Evolutionary conservation across 1,139 yeast genomes (phyloP), one percentile per base, ranked within the genome.

Genomic region (Chernovozyma aurita): DNA sequence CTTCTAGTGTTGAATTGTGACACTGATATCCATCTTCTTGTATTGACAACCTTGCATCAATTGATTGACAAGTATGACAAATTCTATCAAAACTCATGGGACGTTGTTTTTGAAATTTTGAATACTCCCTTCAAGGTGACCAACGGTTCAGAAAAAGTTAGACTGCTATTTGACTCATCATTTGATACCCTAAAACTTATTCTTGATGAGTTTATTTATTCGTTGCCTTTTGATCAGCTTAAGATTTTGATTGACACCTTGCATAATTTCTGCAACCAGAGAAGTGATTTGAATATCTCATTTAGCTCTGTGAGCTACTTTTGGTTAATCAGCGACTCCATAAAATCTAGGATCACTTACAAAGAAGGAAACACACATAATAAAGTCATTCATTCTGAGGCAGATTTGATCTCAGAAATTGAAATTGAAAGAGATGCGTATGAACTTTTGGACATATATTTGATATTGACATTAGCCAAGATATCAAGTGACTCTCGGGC

Each of bases 281-380:
- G 59, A 2, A 69, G 65, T 42, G 95, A 88, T 47, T 60, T 90
- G 47, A 92, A 92, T 53, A 85, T 87, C 25, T 85, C 96, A 0
- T 88, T 90, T 53, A 85, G 95, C 36, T 80, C 96, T 0, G 85
- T 88, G 7, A 85, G 96, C 49, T 85, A 87, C 48, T 90, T 87
- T 52, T 92, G 97, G 97, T 59, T 84, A 24, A 76, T 90, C 7
- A 84, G 95, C 46, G 97, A 90, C 52, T 78, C 82, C 38, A 62
- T 85, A 33, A 77, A 61, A 38, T 52, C 59, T 11, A 52, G 59
- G 36, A 52, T 59, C 25, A 24, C 36, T 4, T 29, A 36, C 73
- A 40, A 54, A 56, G 6, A 44, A 50, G 33, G 30, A 11, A 38
- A 30, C 46, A 32, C 58, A 51, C 13, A 49, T 43, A 20, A 33